Conservation (phyloP, 805 yeast genomes). For the Suhomyces xylopsoci region DNA sequence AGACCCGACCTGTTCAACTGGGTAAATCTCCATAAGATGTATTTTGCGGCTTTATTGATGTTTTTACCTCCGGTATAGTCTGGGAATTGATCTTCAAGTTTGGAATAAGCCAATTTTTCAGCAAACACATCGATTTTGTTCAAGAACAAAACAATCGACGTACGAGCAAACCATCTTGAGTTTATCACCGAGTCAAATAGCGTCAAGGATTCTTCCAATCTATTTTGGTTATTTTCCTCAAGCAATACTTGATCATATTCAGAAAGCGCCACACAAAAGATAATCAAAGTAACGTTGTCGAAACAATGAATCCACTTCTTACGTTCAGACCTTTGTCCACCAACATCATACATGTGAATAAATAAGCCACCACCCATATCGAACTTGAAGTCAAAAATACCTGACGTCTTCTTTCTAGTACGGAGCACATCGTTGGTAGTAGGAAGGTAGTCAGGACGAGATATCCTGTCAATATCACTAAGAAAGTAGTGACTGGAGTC, state of each 20-base stretch:
- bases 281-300: conserved; percentile 84
- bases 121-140: conserved; percentile 90
- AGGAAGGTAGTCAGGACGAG: conserved; percentile 62
- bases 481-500: conserved; percentile 84
- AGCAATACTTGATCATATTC: conserved; percentile 86
- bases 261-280: conserved; percentile 86
- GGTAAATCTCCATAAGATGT: conserved; percentile 85
- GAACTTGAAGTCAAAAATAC: conserved; percentile 81
- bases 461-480: conserved; percentile 60
- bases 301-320: conserved; percentile 97
- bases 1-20: conserved; percentile 80
- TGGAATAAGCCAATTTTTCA: conserved; percentile 77
- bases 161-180: conserved; percentile 87
- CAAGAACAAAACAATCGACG: conserved; percentile 80
- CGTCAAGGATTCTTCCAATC: conserved; percentile 53
- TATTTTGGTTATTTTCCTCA: conserved; percentile 37
- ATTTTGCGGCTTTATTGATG: conserved; percentile 86
- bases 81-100: conserved; percentile 79
- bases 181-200: conserved; percentile 88
- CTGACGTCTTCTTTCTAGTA: conserved; percentile 89
- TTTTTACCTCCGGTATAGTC: conserved; percentile 90
- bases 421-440: conserved; percentile 74
- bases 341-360: conserved; percentile 68
- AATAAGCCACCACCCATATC: conserved; percentile 57
- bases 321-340: conserved; percentile 94